A percentile compares a stretch with the other conserved stretches of the same genome.
phyloP scores from a whole-genome alignment of 345 rosid genomes.

The Acer negundo region DNA sequence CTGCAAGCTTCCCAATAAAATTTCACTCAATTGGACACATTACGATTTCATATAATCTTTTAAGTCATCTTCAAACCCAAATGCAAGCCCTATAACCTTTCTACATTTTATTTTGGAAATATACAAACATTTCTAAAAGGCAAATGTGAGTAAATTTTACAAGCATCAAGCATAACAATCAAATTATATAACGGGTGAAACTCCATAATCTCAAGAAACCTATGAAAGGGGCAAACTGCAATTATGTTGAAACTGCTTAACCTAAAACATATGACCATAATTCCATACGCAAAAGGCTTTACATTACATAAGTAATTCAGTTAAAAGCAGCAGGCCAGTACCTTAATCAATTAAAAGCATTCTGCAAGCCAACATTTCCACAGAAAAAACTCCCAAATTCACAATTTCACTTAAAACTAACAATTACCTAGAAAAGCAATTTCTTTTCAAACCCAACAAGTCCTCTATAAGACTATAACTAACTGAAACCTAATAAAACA shows the following conservation, averaged over 20 bases:
- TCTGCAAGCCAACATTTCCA: not conserved
- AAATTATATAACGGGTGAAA: not conserved
- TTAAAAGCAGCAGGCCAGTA: not conserved
- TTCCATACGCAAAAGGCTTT: conserved; percentile 8
- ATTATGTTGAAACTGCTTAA: conserved; percentile 13
- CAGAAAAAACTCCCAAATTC: conserved; percentile 8
- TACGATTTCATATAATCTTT: not conserved
- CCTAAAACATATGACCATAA: conserved; percentile 14
- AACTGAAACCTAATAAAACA: conserved; percentile 6
- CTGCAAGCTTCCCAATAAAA: not conserved
- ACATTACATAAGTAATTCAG: conserved; percentile 4
- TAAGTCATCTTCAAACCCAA: not conserved
- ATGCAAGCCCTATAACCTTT: not conserved
- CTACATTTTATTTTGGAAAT: not conserved
- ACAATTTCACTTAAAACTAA: not conserved
- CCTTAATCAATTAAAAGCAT: conserved; percentile 9
- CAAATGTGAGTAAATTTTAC: not conserved
- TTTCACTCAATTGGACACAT: not conserved
- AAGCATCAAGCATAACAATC: not conserved
- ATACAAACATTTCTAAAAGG: not conserved
- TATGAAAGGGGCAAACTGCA: conserved; percentile 14
- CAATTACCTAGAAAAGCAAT: conserved; percentile 18
- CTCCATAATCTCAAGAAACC: not conserved
- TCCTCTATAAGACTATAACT: not conserved
- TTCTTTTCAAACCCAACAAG: not conserved